These are phyloP conservation scores for Pyricularia pennisetigena DNA, from an alignment of 2,329 filamentous ascomycete genomes.

Conservation along the genomic window DNA sequence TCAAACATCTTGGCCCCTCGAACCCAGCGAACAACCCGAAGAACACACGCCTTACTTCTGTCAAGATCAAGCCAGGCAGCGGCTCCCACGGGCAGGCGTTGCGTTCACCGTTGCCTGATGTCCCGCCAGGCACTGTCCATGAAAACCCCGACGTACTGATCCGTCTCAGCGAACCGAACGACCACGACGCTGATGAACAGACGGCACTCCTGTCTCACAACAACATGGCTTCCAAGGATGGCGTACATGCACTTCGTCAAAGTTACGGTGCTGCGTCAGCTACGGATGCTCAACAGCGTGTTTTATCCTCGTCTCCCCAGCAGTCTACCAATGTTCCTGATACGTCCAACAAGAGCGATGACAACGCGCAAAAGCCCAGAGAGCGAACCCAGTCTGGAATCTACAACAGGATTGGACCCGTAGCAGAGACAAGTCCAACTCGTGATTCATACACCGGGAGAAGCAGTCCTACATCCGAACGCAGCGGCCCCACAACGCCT, in stretches of 20 bases:
- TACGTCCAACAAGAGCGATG: not conserved
- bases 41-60: slow-evolving; percentile 49
- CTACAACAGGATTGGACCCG: not conserved
- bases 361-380: not conserved
- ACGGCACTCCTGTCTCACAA: slow-evolving; percentile 37
- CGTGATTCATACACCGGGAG: slow-evolving; percentile 1
- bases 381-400: not conserved
- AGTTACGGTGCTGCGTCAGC: slow-evolving; percentile 38
- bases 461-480: slow-evolving; percentile 8
- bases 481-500: slow-evolving; percentile 7
- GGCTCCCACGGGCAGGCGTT: not conserved
- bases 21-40: slow-evolving; percentile 57
- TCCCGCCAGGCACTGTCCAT: slow-evolving; percentile 9
- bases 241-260: slow-evolving; percentile 48
- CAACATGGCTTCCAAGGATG: slow-evolving; percentile 48
- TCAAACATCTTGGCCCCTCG: slow-evolving; percentile 57
- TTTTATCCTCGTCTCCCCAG: not conserved
- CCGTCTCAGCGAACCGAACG: slow-evolving; percentile 9
- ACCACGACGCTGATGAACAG: slow-evolving; percentile 25
- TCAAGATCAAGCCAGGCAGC: slow-evolving; percentile 52
- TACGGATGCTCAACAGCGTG: slow-evolving; percentile 4
- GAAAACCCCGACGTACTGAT: not conserved
- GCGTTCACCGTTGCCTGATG: slow-evolving; percentile 4
- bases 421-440: not conserved
- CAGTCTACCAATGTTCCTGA: slow-evolving; percentile 6